Evolutionary conservation across 2,329 filamentous ascomycete genomes (phyloP), one percentile per base, ranked within the genome.

Genomic region (Aspergillus puulaauensis): DNA sequence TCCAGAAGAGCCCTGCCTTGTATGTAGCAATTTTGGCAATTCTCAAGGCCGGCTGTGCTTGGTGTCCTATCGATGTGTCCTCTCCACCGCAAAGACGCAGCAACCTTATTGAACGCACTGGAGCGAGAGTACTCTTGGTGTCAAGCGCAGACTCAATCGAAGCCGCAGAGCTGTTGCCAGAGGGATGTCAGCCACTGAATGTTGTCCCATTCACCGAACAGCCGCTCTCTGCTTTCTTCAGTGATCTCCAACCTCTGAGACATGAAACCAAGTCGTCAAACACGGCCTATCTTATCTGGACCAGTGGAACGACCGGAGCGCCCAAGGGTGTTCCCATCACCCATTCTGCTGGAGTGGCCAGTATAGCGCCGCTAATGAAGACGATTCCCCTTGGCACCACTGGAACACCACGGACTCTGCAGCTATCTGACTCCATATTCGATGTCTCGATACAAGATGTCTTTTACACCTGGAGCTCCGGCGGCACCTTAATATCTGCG

Each of bases 1-100:
- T 78, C 63, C 68, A 75, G 21, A 72, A 73, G 53, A 72, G 71
- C 45, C 68, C 73, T 3, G 70, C 72, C 8, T 35, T 70, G 11
- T 77, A 77, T 55, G 67, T 78, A n/a, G 69, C 76, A 14, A 74
- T 79, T 23, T 62, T 79, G 5, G 77, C 70, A 31, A 70, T 75
- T 24, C 62, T 80, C 47, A 79, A 79, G 58, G 71, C 76, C 21
- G 77, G 78, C 1, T 72, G 65, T 17, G 76, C 75, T 1, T 78
- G 73, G 69, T 77, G 72, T 57, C 74, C 76, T 0, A 73, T 78
- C 27, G 75, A 78, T 58, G 67, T 73, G 9, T 72, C 71, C 7
- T 76, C 73, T 19, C 75, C 75, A 14, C 33, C 70, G 14, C 71
- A 71, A 50, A 66, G 75, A 45, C 73, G 73, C 17, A 73, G 72